Base-by-base conservation (phyloP, 805 yeast genomes). In the Lipomyces orientalis region DNA sequence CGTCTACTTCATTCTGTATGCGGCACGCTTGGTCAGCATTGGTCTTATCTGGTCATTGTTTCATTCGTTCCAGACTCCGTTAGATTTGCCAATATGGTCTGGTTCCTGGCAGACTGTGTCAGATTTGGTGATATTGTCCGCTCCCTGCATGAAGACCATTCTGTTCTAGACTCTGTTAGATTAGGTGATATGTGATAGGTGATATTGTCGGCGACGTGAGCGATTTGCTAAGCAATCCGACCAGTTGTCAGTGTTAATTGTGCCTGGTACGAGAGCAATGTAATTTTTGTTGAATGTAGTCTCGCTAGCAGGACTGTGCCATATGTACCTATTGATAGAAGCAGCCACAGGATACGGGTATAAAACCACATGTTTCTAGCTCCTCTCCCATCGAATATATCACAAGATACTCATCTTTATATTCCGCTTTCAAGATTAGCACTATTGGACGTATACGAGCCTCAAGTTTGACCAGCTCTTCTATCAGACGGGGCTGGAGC, bases 191-290 rank as follows among this genome's bases (percentile, higher is more conserved):
- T 35, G n/a, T 35, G 37, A 9, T 12, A 9, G 37, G 37, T 35
- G 12, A 35, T 35, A 37, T 37, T 14, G 16, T 37, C 43, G 43
- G 43, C 1, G 0, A 37, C 16, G 0, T 37, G 43, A 37, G 43
- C 43, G 43, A 37, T 37, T 12, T 37, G 43, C 43, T 37, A 37
- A 37, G 43, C 43, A 37, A 37, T 0, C 43, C 43, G 29, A 3
- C 29, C 2, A 37, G 43, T 37, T 37, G 16, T 12, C 43, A 37
- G 39, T 35, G 39, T 10, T 35, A 35, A 35, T 35, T 49, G 54
- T 49, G 4, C 54, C 54, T 49, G 54, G 54, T 49, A 49, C 54
- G 54, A 49, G 54, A 49, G 29, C n/a, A 49, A 49, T 49, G 54
- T 49, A 49, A 49, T 49, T 16, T 5, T 49, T 49, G 54, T 19